phyloP scores from a whole-genome alignment of 2,329 filamentous ascomycete genomes.

The Penicillium sp. region DNA sequence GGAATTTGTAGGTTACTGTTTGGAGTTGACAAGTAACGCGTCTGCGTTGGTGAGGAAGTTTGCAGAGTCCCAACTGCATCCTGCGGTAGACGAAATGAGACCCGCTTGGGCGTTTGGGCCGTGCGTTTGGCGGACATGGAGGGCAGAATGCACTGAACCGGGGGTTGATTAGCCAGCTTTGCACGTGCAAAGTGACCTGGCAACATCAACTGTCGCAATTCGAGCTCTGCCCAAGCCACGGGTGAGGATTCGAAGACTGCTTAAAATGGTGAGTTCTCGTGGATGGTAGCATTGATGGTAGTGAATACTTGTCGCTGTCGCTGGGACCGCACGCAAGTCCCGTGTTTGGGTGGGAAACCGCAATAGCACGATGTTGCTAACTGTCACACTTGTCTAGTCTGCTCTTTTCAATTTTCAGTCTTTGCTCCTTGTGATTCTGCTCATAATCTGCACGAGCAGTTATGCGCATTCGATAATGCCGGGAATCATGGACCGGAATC shows the following conservation, averaged over 20 bases:
- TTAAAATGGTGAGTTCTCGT: conserved; percentile 33
- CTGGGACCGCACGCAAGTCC: neutral
- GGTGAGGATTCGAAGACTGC: conserved; percentile 5
- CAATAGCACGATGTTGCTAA: conserved; percentile 15
- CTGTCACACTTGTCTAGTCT: conserved; percentile 56
- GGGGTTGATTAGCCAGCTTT: conserved; percentile 2
- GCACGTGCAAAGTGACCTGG: conserved; percentile 6
- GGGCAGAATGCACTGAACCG: conserved; percentile 21
- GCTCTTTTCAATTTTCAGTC: conserved; percentile 99
- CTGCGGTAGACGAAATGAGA: conserved; percentile 4
- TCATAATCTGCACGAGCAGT: conserved; percentile 92
- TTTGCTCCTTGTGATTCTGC: conserved; percentile 86
- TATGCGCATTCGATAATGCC: conserved; percentile 91
- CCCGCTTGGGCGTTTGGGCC: conserved; percentile 16
- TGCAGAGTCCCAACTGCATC: neutral
- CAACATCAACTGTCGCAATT: conserved; percentile 3
- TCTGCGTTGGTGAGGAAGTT: neutral
- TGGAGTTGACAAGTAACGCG: neutral
- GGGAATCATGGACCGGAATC: conserved; percentile 86
- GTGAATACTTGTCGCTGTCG: neutral
- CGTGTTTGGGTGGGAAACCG: neutral
- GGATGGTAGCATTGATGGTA: neutral
- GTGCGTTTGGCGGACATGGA: conserved; percentile 21
- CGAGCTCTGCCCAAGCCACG: neutral
- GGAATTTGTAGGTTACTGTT: neutral